Conservation (phyloP, 371 early-diverging fungal species). For the Sporodiniella umbellata region DNA sequence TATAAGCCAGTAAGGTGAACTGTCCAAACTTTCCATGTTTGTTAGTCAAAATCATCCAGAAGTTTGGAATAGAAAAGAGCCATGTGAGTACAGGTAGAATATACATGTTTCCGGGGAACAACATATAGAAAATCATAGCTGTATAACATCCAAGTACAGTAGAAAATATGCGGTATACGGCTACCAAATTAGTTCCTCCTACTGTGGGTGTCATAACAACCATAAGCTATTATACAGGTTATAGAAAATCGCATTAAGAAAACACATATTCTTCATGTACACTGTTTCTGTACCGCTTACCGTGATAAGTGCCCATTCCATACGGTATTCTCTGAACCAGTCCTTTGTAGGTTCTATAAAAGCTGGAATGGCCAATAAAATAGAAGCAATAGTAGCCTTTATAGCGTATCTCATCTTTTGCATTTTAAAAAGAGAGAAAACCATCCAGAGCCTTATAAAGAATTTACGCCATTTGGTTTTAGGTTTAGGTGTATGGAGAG, state of each 20-base stretch:
- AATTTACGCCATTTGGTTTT: conserved; percentile 47
- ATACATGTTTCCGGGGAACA: conserved; percentile 53
- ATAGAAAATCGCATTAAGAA: not conserved
- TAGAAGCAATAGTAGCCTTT: conserved; percentile 62
- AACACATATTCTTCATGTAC: not conserved
- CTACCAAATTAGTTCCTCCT: conserved; percentile 76
- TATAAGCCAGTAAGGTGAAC: conserved; percentile 73
- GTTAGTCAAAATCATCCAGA: conserved; percentile 67
- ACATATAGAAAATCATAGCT: conserved; percentile 56
- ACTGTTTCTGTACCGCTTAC: conserved; percentile 23
- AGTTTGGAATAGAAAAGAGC: conserved; percentile 70
- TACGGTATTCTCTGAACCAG: conserved; percentile 61
- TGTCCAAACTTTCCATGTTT: conserved; percentile 76
- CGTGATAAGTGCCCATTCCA: conserved; percentile 83
- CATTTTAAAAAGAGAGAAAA: conserved; percentile 54
- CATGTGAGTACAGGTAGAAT: conserved; percentile 59
- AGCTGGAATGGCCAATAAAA: conserved; percentile 63
- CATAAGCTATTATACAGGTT: conserved; percentile 46
- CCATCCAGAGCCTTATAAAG: conserved; percentile 59
- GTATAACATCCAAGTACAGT: conserved; percentile 66
- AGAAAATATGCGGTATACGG: conserved; percentile 72
- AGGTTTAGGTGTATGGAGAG: conserved; percentile 68
- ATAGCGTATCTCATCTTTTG: conserved; percentile 69
- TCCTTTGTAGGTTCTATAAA: conserved; percentile 59
- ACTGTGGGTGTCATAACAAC: conserved; percentile 89